Conservation (phyloP, 768 basidiomycete genomes). For the Xerocomus spinulosus region DNA sequence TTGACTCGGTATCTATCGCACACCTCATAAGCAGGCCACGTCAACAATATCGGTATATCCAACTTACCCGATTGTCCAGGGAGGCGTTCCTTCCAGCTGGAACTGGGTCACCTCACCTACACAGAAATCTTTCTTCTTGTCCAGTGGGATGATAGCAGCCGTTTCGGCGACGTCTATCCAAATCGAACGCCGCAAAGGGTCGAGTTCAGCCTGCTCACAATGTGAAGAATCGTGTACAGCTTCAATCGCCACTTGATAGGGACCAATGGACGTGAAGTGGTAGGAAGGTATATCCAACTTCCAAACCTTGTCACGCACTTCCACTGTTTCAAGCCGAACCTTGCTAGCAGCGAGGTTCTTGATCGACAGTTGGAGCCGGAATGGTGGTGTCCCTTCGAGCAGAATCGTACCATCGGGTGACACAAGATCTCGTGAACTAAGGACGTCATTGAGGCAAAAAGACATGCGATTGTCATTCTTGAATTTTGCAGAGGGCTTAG, state of each 20-base stretch:
- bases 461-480: slow-evolving; percentile 58
- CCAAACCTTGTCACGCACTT: slow-evolving; percentile 55
- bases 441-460: slow-evolving; percentile 70
- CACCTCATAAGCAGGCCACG: slow-evolving; percentile 3
- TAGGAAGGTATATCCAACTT: slow-evolving; percentile 66
- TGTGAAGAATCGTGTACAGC: slow-evolving; percentile 74
- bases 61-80: slow-evolving; percentile 82
- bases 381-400: slow-evolving; percentile 84
- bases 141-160: slow-evolving; percentile 85
- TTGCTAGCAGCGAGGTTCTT: slow-evolving; percentile 73
- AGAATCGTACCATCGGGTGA: slow-evolving; percentile 53
- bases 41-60: not conserved
- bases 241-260: slow-evolving; percentile 75
- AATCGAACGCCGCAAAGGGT: slow-evolving; percentile 55
- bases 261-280: slow-evolving; percentile 72
- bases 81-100: slow-evolving; percentile 89
- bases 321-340: slow-evolving; percentile 52
- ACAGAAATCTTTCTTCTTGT: slow-evolving; percentile 76
- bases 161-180: slow-evolving; percentile 97
- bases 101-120: slow-evolving; percentile 88
- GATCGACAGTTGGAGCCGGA: slow-evolving; percentile 68
- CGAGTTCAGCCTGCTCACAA: slow-evolving; percentile 70
- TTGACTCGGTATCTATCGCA: slow-evolving; percentile 70
- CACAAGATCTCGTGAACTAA: slow-evolving; percentile 50
- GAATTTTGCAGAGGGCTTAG: slow-evolving; percentile 79